Evolutionary conservation across 805 yeast genomes (phyloP), one percentile per base, ranked within the genome.

Genomic region (Zygosaccharomyces pseudorouxii): DNA sequence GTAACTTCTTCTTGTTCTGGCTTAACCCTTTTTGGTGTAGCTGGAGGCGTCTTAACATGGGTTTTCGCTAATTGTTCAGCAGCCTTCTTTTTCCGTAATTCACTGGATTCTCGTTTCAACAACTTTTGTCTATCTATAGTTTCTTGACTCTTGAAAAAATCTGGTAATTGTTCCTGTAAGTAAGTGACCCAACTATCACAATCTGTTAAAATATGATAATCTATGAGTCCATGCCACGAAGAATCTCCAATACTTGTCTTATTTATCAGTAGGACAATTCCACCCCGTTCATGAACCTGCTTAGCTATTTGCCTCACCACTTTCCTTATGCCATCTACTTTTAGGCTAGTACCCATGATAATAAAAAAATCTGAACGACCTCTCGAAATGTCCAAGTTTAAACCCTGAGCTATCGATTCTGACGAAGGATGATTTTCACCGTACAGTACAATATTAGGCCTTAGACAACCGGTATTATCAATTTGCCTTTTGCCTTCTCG

Each of bases 401-500:
- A 68, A 6, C 89, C 89, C 41, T 74, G 75, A 2, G 95, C 85
- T 37, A 92, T 80, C n/a, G 74, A 69, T 52, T 88, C 96, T 4
- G 89, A 81, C 53, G 81, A 80, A 1, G 97, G 97, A 66, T 92
- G 98, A 58, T 89, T 83, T 62, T 92, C 98, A 1, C 97, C 97
- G 64, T 92, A 92, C 19, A 92, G 73, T 1, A 92, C 96, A 49
- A 92, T 89, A 58, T 85, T 85, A 4, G 99, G 99, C 48, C 97
- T 75, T 38, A 93, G 69, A 22, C 80, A 67, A 0, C 99, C 99
- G 4, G 84, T 78, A 38, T 72, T 71, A 0, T 87, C 84, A 1
- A 86, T 80, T 7, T 78, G 63, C 48, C 99, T 69, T 65, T 89
- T 89, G 3, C 98, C 98, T 14, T 73, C 67, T 48, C 71, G 72